Evolutionary conservation across 768 basidiomycete genomes (phyloP).

Genomic region (Clavaria fumosa): DNA sequence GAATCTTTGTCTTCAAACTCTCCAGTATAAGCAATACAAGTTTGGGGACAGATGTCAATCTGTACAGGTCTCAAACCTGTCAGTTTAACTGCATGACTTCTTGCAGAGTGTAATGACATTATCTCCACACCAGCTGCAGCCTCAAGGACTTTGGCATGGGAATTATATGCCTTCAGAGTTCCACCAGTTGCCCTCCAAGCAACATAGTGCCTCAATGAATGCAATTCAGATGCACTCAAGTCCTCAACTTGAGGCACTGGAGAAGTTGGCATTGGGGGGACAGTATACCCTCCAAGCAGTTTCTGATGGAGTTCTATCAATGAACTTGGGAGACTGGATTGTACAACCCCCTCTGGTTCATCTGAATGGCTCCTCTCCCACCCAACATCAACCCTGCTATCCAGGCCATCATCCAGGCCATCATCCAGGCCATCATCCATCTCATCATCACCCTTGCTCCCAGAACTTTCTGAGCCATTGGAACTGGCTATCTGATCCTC

Average conservation of each 20-base stretch:
- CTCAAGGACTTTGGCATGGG: constrained; percentile 11
- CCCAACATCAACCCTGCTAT: too few relatives aligned
- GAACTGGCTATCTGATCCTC: too few relatives aligned
- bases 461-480: too few relatives aligned
- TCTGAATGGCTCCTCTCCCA: too few relatives aligned
- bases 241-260: not conserved
- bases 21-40: constrained; percentile 17
- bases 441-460: too few relatives aligned
- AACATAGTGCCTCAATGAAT: constrained; percentile 12
- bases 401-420: too few relatives aligned
- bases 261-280: not conserved
- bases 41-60: constrained; percentile 14
- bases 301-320: constrained; percentile 2
- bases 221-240: constrained; percentile 7
- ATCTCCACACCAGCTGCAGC: constrained; percentile 11
- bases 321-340: constrained; percentile 1
- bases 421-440: too few relatives aligned
- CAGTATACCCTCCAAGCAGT: constrained; percentile 1
- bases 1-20: constrained; percentile 5
- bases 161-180: constrained; percentile 14
- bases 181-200: constrained; percentile 12
- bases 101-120: constrained; percentile 9
- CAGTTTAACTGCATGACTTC: constrained; percentile 9
- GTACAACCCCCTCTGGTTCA: not conserved
- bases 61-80: constrained; percentile 11